A percentile compares a stretch with the other conserved stretches of the same genome.
These are phyloP conservation scores for Saksenaea vasiformis DNA, from an alignment of 371 early-diverging fungal genomes.

Conservation along the genomic window DNA sequence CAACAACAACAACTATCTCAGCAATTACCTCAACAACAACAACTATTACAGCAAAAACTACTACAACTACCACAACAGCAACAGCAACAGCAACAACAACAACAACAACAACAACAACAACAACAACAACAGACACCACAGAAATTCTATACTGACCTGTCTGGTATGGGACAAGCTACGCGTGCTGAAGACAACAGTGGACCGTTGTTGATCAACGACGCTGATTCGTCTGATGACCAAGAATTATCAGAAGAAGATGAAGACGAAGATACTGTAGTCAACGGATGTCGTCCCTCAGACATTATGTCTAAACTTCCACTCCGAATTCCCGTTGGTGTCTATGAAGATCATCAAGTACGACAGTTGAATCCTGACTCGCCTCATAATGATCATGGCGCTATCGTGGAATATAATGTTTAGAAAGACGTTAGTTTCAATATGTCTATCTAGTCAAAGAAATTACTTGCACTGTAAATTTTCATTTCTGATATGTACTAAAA, in stretches of 20 bases:
- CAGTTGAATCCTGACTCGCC: not conserved
- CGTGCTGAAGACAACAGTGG: conserved; percentile 3
- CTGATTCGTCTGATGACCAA: conserved; percentile 12
- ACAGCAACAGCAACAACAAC: not conserved
- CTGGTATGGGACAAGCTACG: conserved; percentile 9
- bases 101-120: not conserved
- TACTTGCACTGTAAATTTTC: not conserved
- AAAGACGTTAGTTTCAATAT: not conserved
- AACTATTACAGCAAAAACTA: not conserved
- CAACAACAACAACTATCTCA: conserved; percentile 23
- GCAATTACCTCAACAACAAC: conserved; percentile 13
- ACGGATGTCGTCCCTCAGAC: conserved; percentile 6
- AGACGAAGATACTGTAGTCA: conserved; percentile 10
- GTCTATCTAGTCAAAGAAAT: not conserved
- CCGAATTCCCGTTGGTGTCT: conserved; percentile 7
- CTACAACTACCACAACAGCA: not conserved
- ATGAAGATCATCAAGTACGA: conserved; percentile 1
- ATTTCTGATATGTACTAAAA: not conserved
- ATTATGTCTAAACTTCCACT: conserved; percentile 11
- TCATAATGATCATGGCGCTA: not conserved
- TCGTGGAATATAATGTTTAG: not conserved
- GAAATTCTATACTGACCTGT: conserved; percentile 6
- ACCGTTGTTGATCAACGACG: conserved; percentile 13
- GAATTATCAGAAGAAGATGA: conserved; percentile 18
- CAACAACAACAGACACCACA: not conserved